These are phyloP conservation scores for Phytophthora podocarpi DNA, from an alignment of 352 stramenopile species.

Conservation along the genomic window DNA sequence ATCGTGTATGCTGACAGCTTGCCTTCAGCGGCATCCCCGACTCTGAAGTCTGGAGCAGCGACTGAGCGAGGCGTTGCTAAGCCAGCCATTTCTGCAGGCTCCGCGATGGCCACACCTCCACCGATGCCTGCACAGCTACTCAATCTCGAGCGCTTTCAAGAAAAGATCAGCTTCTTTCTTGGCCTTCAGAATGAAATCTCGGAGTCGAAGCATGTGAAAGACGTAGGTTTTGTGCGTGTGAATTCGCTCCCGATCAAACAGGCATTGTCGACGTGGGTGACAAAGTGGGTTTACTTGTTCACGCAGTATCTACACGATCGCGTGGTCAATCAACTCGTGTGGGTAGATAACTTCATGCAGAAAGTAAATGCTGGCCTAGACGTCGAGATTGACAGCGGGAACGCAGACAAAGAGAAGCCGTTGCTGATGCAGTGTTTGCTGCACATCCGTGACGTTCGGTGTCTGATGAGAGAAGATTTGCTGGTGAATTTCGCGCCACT, in stretches of 20 bases:
- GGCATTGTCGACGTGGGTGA: conserved; percentile 93
- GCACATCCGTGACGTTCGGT: conserved; percentile 88
- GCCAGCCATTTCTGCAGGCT: conserved; percentile 13
- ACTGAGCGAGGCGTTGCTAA: conserved; percentile 14
- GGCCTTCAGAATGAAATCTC: conserved; percentile 90
- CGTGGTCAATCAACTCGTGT: conserved; percentile 81
- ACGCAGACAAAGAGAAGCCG: conserved; percentile 46
- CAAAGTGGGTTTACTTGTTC: conserved; percentile 96
- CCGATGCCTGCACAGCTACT: conserved; percentile 76
- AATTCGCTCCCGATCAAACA: conserved; percentile 96
- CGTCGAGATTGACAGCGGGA: conserved; percentile 48
- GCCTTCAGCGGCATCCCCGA: conserved; percentile 11
- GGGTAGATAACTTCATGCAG: conserved; percentile 89
- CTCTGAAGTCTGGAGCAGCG: conserved; percentile 6
- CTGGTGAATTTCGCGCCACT: conserved; percentile 78
- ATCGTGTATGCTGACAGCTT: conserved; percentile 38
- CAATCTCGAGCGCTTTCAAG: conserved; percentile 87
- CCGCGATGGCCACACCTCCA: conserved; percentile 39
- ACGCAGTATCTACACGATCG: conserved; percentile 93
- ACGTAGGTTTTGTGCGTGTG: conserved; percentile 92
- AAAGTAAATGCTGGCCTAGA: conserved; percentile 82
- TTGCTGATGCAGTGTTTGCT: conserved; percentile 90
- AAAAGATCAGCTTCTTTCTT: conserved; percentile 91
- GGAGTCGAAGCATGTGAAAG: conserved; percentile 82
- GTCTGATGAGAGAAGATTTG: conserved; percentile 83